phyloP scores from a whole-genome alignment of 352 stramenopile genomes.

The Globisporangium irregulare region DNA sequence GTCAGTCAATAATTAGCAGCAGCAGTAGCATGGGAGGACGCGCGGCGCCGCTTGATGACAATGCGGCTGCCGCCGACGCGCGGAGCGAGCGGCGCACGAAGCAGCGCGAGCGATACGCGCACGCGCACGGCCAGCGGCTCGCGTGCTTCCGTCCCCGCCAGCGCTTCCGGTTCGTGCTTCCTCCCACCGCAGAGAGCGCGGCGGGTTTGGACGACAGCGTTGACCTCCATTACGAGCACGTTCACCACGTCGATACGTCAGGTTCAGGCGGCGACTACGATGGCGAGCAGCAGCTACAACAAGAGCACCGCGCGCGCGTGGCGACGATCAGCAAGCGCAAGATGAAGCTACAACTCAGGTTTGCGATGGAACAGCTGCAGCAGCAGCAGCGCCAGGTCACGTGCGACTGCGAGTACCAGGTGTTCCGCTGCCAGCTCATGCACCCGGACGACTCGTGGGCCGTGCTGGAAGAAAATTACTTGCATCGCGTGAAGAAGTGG shows the following conservation, averaged over 20 bases:
- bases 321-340: constrained; percentile 6
- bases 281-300: background rate
- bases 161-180: constrained; percentile 34
- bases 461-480: constrained; percentile 30
- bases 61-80: background rate
- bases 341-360: constrained; percentile 6
- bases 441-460: constrained; percentile 18
- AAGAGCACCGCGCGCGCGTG: background rate
- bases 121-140: constrained; percentile 44
- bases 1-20: background rate
- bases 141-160: constrained; percentile 63
- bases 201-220: background rate
- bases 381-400: constrained; percentile 24
- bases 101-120: constrained; percentile 4
- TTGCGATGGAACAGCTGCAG: constrained; percentile 9
- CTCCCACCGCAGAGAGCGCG: background rate
- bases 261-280: background rate
- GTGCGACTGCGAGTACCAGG: constrained; percentile 44
- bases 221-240: constrained; percentile 15
- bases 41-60: background rate
- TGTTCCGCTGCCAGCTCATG: constrained; percentile 39
- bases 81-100: background rate
- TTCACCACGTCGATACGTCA: constrained; percentile 7
- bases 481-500: constrained; percentile 44
- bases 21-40: background rate